phyloP scores from a whole-genome alignment of 2,329 filamentous ascomycete genomes.

The Sporothrix pseudoabietina region DNA sequence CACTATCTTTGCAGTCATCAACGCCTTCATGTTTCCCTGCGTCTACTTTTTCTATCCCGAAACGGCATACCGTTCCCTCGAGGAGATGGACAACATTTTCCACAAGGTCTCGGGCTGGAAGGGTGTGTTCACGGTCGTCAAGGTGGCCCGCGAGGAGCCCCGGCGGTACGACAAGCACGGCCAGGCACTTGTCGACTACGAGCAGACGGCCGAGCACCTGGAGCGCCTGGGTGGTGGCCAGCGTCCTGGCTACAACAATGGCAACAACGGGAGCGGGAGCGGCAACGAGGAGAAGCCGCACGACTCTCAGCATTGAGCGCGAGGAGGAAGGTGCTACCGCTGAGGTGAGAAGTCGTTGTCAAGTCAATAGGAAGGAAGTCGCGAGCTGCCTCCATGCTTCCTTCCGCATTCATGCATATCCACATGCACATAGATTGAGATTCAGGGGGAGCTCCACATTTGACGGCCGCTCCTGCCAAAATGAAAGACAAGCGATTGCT shows the following conservation, averaged over 20 bases:
- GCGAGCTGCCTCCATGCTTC: neutral
- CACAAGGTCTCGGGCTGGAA: slow-evolving; percentile 54
- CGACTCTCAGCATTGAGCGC: neutral
- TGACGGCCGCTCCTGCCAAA: neutral
- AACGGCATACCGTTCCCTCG: slow-evolving; percentile 58
- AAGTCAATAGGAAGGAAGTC: neutral
- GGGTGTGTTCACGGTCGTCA: slow-evolving; percentile 48
- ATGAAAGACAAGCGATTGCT: neutral
- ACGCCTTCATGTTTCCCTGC: slow-evolving; percentile 54
- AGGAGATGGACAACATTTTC: slow-evolving; percentile 68
- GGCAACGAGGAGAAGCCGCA: slow-evolving; percentile 19
- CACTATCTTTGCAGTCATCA: slow-evolving; percentile 58
- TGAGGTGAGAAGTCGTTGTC: neutral
- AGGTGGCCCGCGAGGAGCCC: slow-evolving; percentile 52
- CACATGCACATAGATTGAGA: neutral
- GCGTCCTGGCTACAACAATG: neutral
- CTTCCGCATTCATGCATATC: neutral
- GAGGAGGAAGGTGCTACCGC: neutral
- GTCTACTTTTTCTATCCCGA: slow-evolving; percentile 58
- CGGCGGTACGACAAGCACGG: slow-evolving; percentile 61
- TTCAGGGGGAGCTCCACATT: neutral
- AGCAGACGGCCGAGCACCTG: slow-evolving; percentile 34
- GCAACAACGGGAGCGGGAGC: neutral
- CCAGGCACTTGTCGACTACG: slow-evolving; percentile 54
- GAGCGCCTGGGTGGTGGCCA: neutral